phyloP scores from a whole-genome alignment of 1,284 basidiomycete genomes.

The Moesziomyces sp. region DNA sequence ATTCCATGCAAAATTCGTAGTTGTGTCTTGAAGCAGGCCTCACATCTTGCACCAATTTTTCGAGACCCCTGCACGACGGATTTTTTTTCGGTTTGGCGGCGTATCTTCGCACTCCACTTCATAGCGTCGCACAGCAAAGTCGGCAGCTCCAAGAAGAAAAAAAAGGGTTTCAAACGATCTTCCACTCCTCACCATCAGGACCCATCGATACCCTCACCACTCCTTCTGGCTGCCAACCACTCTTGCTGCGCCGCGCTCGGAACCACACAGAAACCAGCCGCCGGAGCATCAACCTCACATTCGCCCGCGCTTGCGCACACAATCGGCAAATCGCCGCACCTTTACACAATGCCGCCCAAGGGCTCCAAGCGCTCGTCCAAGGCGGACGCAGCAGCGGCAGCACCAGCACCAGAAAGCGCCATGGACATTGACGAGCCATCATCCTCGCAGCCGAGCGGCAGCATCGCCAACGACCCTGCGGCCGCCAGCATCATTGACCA shows the following conservation, averaged over 20 bases:
- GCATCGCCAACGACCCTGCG: conserved; percentile 35
- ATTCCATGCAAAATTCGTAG: no score
- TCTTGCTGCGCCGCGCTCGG: no score
- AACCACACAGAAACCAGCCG: background rate
- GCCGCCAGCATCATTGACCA: conserved; percentile 33
- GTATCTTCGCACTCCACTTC: background rate
- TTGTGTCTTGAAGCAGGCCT: no score
- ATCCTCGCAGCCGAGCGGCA: conserved; percentile 24
- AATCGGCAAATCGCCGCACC: background rate
- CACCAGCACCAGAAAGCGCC: conserved; percentile 8
- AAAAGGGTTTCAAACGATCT: background rate
- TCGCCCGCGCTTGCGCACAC: no score
- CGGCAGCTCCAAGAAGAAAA: background rate
- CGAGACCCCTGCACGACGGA: background rate
- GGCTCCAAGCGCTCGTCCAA: conserved; percentile 29
- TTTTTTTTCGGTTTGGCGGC: background rate
- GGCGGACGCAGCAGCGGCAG: conserved; percentile 9
- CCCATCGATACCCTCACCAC: background rate
- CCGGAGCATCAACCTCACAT: no score
- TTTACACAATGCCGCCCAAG: conserved; percentile 35
- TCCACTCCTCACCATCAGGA: background rate
- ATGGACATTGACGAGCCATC: conserved; percentile 47
- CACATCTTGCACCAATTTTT: no score
- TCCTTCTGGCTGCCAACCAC: no score
- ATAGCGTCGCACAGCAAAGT: background rate